Conservation (phyloP, 2,329 filamentous ascomycete genomes). For the Ophiostoma montium region DNA sequence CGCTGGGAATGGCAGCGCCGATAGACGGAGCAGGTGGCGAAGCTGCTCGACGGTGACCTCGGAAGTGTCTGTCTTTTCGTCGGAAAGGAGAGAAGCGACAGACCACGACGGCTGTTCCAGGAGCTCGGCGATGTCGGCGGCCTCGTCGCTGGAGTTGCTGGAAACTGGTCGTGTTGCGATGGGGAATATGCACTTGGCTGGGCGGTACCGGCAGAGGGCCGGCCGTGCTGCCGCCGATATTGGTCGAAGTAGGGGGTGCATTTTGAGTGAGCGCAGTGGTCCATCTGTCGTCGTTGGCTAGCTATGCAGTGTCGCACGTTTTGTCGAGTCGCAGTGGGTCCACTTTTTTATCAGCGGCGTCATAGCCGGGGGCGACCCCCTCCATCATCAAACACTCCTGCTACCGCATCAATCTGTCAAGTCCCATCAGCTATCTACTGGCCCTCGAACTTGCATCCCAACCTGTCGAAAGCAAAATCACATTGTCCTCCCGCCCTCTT, state of each 20-base stretch:
- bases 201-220: background rate
- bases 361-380: constrained; percentile 2
- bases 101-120: constrained; percentile 61
- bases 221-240: background rate
- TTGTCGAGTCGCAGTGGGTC: background rate
- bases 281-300: no score
- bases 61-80: constrained; percentile 12
- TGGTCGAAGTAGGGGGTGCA: background rate
- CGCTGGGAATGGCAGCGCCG: constrained; percentile 64
- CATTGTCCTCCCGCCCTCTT: background rate
- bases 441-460: no score
- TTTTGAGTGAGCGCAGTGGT: no score
- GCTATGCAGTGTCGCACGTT: constrained; percentile 1
- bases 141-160: background rate
- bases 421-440: background rate
- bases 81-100: constrained; percentile 51
- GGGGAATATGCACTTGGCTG: background rate
- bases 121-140: constrained; percentile 2
- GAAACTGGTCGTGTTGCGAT: background rate
- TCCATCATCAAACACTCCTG: background rate
- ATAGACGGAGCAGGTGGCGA: constrained; percentile 74
- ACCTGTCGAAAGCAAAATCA: no score
- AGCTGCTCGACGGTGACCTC: constrained; percentile 53
- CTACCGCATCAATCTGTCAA: background rate
- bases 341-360: constrained; percentile 2